A percentile compares a stretch with the other conserved stretches of the same genome.
phyloP scores from a whole-genome alignment of 495 filamentous ascomycete species.

The Parmelia sp. region DNA sequence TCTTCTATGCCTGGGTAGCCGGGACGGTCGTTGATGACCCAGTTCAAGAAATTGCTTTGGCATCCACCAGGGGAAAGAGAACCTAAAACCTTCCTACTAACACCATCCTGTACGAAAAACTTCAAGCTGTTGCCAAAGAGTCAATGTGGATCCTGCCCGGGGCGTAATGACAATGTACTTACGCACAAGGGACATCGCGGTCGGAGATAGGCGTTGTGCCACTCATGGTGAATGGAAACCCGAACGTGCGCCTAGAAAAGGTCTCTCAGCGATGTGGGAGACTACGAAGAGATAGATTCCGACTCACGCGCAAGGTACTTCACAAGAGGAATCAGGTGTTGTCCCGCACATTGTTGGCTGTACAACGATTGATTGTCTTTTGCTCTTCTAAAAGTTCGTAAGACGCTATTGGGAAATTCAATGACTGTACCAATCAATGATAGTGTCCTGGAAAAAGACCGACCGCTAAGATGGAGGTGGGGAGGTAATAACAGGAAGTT shows the following conservation, averaged over 20 bases:
- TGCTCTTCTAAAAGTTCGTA: background rate
- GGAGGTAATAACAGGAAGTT: background rate
- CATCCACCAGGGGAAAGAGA: background rate
- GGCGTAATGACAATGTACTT: background rate
- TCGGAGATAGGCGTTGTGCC: background rate
- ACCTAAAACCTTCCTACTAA: background rate
- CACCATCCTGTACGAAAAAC: background rate
- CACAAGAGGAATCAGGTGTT: background rate
- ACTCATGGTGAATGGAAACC: background rate
- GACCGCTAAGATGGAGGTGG: too few relatives aligned
- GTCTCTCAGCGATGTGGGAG: background rate
- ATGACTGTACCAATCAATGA: background rate
- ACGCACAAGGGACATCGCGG: background rate
- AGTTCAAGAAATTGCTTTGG: background rate
- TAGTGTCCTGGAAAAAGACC: background rate
- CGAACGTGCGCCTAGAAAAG: background rate
- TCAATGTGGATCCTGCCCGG: background rate
- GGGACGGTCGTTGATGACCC: conserved; percentile 2
- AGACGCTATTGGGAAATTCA: background rate
- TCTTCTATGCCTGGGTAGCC: background rate
- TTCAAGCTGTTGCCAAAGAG: background rate
- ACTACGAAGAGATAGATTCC: background rate
- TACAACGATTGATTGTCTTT: background rate
- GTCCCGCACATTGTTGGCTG: conserved; percentile 10
- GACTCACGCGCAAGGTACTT: conserved; percentile 8